phyloP scores from a whole-genome alignment of 1,284 basidiomycete genomes.

The Irpex lacteus region DNA sequence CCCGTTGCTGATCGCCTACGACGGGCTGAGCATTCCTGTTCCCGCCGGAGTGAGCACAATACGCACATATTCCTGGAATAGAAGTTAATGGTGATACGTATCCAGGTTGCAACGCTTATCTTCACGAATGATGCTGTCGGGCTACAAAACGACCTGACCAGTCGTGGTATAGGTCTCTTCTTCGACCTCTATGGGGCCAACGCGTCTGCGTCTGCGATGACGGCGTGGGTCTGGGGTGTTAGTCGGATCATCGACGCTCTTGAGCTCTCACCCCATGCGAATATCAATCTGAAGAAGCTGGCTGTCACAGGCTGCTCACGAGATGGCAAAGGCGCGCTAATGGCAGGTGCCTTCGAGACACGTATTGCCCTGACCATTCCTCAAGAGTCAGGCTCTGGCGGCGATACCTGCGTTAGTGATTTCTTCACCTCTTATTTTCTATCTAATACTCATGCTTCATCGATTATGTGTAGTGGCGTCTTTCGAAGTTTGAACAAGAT shows the following conservation, averaged over 20 bases:
- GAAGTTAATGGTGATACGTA: background rate
- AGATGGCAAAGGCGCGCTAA: conserved; percentile 54
- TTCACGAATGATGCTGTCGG: conserved; percentile 52
- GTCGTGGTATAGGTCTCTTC: conserved; percentile 52
- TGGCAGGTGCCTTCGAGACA: conserved; percentile 51
- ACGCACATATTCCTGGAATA: background rate
- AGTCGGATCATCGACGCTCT: conserved; percentile 54
- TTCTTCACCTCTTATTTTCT: no score
- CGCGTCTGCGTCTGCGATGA: conserved; percentile 47
- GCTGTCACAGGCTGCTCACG: conserved; percentile 58
- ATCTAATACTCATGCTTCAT: background rate
- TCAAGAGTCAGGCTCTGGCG: conserved; percentile 56
- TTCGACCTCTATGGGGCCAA: conserved; percentile 46
- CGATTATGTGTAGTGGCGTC: conserved; percentile 35
- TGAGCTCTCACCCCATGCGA: conserved; percentile 38
- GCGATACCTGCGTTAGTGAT: conserved; percentile 36
- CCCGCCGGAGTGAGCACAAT: conserved; percentile 36
- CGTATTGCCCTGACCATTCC: conserved; percentile 55
- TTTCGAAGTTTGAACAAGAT: conserved; percentile 42
- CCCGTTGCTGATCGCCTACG: conserved; percentile 51
- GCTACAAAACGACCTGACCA: conserved; percentile 37
- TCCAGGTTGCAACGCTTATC: conserved; percentile 43
- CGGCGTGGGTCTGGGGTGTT: conserved; percentile 56
- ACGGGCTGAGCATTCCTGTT: conserved; percentile 46
- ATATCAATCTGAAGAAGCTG: conserved; percentile 44